Percentiles rank a stretch among this genome's conserved stretches.
Evolutionary conservation across 768 basidiomycete species (phyloP).

Genomic region (Rossbeevera mucosa): DNA sequence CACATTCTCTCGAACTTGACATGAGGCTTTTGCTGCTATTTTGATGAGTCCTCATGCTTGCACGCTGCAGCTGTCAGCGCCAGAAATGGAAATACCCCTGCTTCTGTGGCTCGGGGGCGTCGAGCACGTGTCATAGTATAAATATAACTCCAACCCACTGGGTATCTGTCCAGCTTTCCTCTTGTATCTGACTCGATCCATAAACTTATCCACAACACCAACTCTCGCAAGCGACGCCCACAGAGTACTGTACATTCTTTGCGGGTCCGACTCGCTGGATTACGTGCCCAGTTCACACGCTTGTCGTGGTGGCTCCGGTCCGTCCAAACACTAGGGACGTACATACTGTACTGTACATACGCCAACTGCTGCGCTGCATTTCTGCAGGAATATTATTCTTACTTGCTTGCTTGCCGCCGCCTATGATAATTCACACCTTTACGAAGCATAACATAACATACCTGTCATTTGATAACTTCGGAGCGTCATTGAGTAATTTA

Average conservation of each 20-base stretch:
- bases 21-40: not conserved
- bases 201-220: not conserved
- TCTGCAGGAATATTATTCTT: not conserved
- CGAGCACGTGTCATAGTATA: not conserved
- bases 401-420: not conserved
- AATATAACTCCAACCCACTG: not conserved
- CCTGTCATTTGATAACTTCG: not conserved
- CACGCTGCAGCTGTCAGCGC: not conserved
- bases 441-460: not conserved
- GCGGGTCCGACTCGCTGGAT: not conserved
- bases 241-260: not conserved
- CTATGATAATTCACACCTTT: not conserved
- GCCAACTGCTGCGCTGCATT: not conserved
- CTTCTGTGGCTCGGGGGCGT: slow-evolving; percentile 14
- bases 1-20: not conserved
- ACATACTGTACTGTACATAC: too few relatives aligned
- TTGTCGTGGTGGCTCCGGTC: not conserved
- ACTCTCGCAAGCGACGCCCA: not conserved
- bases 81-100: slow-evolving; percentile 8
- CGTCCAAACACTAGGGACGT: too few relatives aligned
- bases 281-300: not conserved
- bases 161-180: not conserved
- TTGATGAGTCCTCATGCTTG: not conserved
- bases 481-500: not conserved
- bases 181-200: not conserved